Evolutionary conservation across 257 asterid species (phyloP), one percentile per base, ranked within the genome.

Genomic region (Mentha longifolia): DNA sequence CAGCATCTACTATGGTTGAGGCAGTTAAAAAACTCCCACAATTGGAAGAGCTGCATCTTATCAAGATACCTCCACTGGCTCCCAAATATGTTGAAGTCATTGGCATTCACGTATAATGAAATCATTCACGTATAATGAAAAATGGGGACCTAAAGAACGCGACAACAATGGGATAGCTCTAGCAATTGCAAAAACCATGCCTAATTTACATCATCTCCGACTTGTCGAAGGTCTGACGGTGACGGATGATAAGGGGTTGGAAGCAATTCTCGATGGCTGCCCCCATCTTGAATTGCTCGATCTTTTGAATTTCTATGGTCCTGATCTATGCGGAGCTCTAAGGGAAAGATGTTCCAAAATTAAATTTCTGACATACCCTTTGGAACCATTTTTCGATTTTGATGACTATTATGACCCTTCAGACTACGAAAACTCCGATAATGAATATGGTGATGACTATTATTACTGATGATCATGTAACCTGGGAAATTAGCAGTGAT

Each of bases 11-110:
- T 28, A 52, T 85, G 64, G 20, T 28, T 31, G 62, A 42, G 75
- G 85, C 86, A 11, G 72, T 74, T 16, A 61, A 57, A 74, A 78
- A 50, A 42, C 68, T 82, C 50, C 83, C 88, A 7, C 35, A 72
- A 55, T 60, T 87, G 68, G 89, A 88, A 71, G 89, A 85, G 75
- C 47, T 88, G 80, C 89, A 85, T 67, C 75, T 88, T 33, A 39
- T 35, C 8, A 5, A 5, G 39, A 35, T 47, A 14, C 62, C 25
- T 59, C 22, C 55, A 22, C 74, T n/a, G n/a, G 9, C 12, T 5
- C n/a, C 62, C 15, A 49, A 2, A 31, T 43, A 61, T 2, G 61
- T 83, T 25, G 84, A 78, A 57, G n/a, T n/a, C n/a, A n/a, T n/a
- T n/a, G n/a, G n/a, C n/a, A n/a, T n/a, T n/a, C n/a, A n/a, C n/a